Evolutionary conservation across 805 yeast species (phyloP).

Genomic region (Schwanniomyces pseudopolymorphus): DNA sequence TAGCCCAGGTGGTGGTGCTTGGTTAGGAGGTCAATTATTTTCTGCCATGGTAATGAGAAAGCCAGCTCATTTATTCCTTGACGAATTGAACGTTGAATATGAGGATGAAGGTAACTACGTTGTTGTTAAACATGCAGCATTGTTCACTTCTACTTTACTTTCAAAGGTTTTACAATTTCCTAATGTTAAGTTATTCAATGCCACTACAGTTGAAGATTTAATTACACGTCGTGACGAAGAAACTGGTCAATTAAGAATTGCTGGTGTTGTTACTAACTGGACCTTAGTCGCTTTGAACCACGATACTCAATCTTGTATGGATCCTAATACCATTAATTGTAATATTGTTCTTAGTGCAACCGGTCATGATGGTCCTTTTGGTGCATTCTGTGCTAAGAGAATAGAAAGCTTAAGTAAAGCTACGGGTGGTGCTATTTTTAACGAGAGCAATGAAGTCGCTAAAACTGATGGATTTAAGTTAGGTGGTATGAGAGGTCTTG

Average conservation of each 20-base stretch:
- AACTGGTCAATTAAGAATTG: slow-evolving; percentile 60
- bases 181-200: slow-evolving; percentile 74
- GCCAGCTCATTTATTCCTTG: slow-evolving; percentile 70
- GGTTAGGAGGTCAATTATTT: slow-evolving; percentile 76
- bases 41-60: slow-evolving; percentile 79
- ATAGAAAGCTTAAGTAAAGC: slow-evolving; percentile 36
- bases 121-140: slow-evolving; percentile 78
- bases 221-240: slow-evolving; percentile 63
- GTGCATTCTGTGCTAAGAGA: slow-evolving; percentile 77
- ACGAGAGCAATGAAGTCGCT: slow-evolving; percentile 5
- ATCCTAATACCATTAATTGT: slow-evolving; percentile 73
- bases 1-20: slow-evolving; percentile 80
- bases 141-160: slow-evolving; percentile 68
- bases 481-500: slow-evolving; percentile 75
- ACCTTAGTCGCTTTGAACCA: slow-evolving; percentile 75
- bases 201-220: slow-evolving; percentile 78
- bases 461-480: slow-evolving; percentile 31
- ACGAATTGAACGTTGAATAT: slow-evolving; percentile 61
- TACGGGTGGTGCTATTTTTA: slow-evolving; percentile 33
- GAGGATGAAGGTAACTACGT: slow-evolving; percentile 82
- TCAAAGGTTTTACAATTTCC: slow-evolving; percentile 71
- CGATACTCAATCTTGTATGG: slow-evolving; percentile 78
- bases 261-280: slow-evolving; percentile 85
- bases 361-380: slow-evolving; percentile 84
- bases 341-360: slow-evolving; percentile 67